Evolutionary conservation across 768 basidiomycete species (phyloP).

Genomic region (Calocera viscosa): DNA sequence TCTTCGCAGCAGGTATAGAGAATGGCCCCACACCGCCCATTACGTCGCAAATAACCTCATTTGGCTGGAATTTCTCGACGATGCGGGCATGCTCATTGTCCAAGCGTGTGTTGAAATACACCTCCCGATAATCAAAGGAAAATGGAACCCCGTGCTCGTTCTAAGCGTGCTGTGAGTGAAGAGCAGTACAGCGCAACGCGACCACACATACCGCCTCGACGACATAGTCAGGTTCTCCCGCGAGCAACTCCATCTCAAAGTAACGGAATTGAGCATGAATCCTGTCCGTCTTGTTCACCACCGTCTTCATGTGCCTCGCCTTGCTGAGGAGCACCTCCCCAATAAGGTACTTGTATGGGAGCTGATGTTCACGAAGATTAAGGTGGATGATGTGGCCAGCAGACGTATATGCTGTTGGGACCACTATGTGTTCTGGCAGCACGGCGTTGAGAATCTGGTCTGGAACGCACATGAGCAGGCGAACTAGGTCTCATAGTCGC

Average conservation of each 20-base stretch:
- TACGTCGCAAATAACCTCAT: conserved; percentile 79
- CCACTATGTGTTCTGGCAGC: neutral
- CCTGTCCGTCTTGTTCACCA: conserved; percentile 85
- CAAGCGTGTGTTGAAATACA: conserved; percentile 97
- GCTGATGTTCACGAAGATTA: conserved; percentile 79
- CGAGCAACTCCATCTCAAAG: conserved; percentile 93
- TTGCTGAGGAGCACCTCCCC: conserved; percentile 90
- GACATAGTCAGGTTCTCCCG: conserved; percentile 74
- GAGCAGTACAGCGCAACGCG: neutral
- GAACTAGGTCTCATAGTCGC: neutral
- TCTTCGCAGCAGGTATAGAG: conserved; percentile 82
- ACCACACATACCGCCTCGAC: conserved; percentile 65
- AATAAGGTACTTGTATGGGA: conserved; percentile 83
- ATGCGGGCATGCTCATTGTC: conserved; percentile 84
- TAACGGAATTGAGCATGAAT: conserved; percentile 81
- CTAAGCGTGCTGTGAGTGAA: conserved; percentile 31
- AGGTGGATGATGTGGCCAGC: conserved; percentile 38
- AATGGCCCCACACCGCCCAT: conserved; percentile 98
- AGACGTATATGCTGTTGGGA: neutral
- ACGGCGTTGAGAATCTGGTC: neutral
- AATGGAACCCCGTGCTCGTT: conserved; percentile 77
- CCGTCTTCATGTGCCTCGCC: conserved; percentile 68
- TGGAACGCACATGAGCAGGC: neutral
- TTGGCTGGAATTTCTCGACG: conserved; percentile 53
- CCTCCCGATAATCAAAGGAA: conserved; percentile 84